Conservation (phyloP, 2,329 filamentous ascomycete species). For the Neonectria faginata region DNA sequence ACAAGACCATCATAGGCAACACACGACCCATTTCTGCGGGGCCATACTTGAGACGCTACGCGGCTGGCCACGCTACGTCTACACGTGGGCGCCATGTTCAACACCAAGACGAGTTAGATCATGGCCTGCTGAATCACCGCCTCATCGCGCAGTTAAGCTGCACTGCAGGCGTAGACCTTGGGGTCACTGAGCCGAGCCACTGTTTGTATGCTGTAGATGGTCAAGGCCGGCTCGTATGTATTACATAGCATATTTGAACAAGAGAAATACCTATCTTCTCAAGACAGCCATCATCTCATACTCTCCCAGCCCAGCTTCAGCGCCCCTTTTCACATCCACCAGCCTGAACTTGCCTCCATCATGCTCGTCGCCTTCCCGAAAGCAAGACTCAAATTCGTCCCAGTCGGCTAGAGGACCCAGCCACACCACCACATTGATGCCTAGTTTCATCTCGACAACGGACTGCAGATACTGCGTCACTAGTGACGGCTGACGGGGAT, state of each 20-base stretch:
- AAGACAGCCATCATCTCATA: conserved; percentile 41
- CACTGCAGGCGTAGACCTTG: background rate
- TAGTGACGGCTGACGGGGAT: conserved; percentile 48
- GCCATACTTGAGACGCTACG: background rate
- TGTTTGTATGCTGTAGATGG: background rate
- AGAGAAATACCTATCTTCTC: conserved; percentile 4
- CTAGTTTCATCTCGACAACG: conserved; percentile 15
- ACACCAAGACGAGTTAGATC: background rate
- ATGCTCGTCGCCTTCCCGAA: conserved; percentile 9
- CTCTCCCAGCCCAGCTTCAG: conserved; percentile 35
- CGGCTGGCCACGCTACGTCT: background rate
- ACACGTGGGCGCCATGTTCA: background rate
- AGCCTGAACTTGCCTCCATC: conserved; percentile 21
- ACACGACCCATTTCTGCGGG: background rate
- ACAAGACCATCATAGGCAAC: background rate
- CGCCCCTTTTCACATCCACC: conserved; percentile 24
- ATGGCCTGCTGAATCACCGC: background rate
- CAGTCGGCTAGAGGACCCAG: conserved; percentile 45
- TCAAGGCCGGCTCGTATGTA: background rate
- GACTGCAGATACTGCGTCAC: conserved; percentile 44
- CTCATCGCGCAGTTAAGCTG: background rate
- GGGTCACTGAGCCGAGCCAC: background rate
- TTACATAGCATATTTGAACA: background rate
- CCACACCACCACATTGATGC: conserved; percentile 38
- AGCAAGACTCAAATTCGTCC: conserved; percentile 40